These are phyloP conservation scores for Notholithocarpus densiflorus DNA, from an alignment of 306 rosid species.

Conservation along the genomic window DNA sequence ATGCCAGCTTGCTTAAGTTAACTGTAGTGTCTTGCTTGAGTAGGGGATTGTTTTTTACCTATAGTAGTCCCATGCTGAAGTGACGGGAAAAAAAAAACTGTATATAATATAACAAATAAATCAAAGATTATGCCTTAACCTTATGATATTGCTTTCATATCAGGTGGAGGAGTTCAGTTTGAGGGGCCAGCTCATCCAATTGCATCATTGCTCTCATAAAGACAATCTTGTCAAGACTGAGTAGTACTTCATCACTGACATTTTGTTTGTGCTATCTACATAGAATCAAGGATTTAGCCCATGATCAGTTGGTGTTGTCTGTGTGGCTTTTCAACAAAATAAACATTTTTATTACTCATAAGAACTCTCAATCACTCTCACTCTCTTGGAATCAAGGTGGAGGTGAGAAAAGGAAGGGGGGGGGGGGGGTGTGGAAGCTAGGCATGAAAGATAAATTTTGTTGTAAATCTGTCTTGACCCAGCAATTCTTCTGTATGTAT, in stretches of 20 bases:
- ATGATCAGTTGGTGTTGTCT: background rate
- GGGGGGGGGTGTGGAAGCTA: too few relatives aligned
- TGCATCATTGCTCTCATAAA: slow-evolving; percentile 24
- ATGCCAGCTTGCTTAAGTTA: too few relatives aligned
- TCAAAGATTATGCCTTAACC: background rate
- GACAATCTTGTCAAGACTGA: slow-evolving; percentile 14
- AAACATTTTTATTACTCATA: background rate
- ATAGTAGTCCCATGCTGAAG: background rate
- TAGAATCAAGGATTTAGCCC: background rate
- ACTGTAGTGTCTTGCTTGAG: too few relatives aligned
- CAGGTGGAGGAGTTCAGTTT: slow-evolving; percentile 84
- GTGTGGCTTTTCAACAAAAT: background rate
- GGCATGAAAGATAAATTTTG: too few relatives aligned
- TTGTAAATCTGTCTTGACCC: too few relatives aligned
- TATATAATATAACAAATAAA: background rate
- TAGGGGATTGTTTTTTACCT: too few relatives aligned
- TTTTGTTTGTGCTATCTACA: background rate
- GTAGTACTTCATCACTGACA: background rate
- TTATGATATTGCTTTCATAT: slow-evolving; percentile 19
- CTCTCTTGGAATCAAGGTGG: too few relatives aligned
- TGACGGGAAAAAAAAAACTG: background rate
- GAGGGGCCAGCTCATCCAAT: slow-evolving; percentile 67
- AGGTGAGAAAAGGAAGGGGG: too few relatives aligned
- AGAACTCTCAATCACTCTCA: too few relatives aligned
- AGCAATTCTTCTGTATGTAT: too few relatives aligned